Evolutionary conservation across 225 moss, liverwort and hornwort species (phyloP), one percentile per base, ranked within the genome.

Genomic region (Sphagnum tenellum): DNA sequence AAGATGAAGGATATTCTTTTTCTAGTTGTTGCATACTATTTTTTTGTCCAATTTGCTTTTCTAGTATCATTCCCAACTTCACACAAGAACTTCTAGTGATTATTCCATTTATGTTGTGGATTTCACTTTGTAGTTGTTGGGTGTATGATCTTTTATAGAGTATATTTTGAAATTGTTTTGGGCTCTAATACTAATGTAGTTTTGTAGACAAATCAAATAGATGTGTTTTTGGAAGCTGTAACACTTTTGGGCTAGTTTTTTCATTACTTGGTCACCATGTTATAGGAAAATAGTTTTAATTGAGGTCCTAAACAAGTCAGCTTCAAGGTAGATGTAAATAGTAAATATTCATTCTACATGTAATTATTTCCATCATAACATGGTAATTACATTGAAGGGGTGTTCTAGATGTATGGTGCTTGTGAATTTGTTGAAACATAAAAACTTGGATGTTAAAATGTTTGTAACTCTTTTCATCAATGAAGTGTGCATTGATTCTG

Each of bases 401-500:
- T 86, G 83, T 63, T 89, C 87, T 7, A 86, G 90, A 29, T 90
- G 93, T 70, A 56, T 98, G 57, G 90, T 93, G 61, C 75, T 83
- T 49, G 61, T 85, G 5, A 46, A 72, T 60, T 70, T 98, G 57
- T 72, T 93, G 82, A 93, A 81, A 79, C 98, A 98, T 69, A 93
- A 93, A 70, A 93, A 98, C 69, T 90, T 89, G 73, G 98, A 98
- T 70, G 82, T 93, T 3, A 85, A 83, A 61, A 73, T 93, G 62
- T 82, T 93, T 45, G 93, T 98, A 64, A 93, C 93, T 58, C 86
- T 90, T 56, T 90, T 90, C 75, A 82, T 98, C 66, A 98, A 93
- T 70, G 93, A 98, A 70, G 87, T 98, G 29, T 48, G 93, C 93
- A 93, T 89, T 93, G 73, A 90, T 98, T 69, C 87, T 98, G 71